A percentile compares a stretch with the other conserved stretches of the same genome.
Conservation (phyloP, 1,139 yeast genomes). For the Magnusiomyces sp. region DNA sequence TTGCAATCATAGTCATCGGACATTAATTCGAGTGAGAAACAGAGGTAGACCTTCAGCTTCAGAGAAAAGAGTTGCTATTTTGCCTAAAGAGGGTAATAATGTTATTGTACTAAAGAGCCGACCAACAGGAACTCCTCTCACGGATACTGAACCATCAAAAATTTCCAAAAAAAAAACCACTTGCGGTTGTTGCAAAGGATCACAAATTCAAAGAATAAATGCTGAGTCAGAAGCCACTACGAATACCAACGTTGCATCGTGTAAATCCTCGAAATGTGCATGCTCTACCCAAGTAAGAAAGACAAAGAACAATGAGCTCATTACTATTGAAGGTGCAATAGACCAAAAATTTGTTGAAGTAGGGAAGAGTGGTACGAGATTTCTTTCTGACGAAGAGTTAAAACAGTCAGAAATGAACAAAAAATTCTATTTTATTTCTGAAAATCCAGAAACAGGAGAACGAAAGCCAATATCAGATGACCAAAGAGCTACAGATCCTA, state of each 20-base stretch:
- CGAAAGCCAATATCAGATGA: neutral
- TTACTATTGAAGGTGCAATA: conserved; percentile 2
- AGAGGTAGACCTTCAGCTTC: conserved; percentile 62
- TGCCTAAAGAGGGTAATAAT: conserved; percentile 18
- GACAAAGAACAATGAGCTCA: neutral
- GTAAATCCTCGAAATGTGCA: too few species aligned
- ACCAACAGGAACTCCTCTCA: neutral
- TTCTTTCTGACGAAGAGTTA: conserved; percentile 1
- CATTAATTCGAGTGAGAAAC: conserved; percentile 76
- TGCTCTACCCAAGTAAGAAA: neutral
- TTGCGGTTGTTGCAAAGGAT: too few species aligned
- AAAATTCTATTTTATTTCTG: conserved; percentile 1
- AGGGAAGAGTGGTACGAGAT: neutral
- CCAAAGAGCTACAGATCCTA: neutral
- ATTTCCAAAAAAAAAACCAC: conserved; percentile 1
- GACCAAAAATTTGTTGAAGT: conserved; percentile 4
- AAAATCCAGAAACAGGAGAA: neutral
- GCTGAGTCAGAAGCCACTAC: too few species aligned
- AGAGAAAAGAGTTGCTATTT: conserved; percentile 24
- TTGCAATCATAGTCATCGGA: conserved; percentile 73
- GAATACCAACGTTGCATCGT: too few species aligned
- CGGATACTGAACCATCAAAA: neutral
- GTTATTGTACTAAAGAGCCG: neutral
- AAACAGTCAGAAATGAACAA: neutral
- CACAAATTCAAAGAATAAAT: too few species aligned